Conservation (phyloP, 2,329 filamentous ascomycete genomes). For the Phyllachora maydis region DNA sequence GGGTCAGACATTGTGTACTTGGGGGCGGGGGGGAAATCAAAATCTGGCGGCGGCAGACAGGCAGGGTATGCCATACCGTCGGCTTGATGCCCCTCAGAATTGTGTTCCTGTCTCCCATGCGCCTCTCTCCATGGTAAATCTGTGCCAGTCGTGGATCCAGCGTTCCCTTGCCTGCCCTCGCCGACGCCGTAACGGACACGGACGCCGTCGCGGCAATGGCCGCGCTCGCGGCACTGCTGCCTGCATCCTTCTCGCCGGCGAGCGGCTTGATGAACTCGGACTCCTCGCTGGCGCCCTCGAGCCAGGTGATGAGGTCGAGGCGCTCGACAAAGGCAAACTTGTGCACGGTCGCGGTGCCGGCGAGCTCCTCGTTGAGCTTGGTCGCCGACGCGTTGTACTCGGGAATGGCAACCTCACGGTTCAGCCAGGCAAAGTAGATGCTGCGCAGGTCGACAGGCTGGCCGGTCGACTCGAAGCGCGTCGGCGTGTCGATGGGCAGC, state of each 20-base stretch:
- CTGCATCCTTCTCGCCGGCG: slow-evolving; percentile 43
- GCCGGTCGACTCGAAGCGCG: slow-evolving; percentile 69
- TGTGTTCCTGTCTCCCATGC: slow-evolving; percentile 83
- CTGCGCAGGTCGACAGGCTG: slow-evolving; percentile 69
- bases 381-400: slow-evolving; percentile 79
- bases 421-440: slow-evolving; percentile 91
- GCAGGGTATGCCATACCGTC: slow-evolving; percentile 38
- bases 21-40: slow-evolving; percentile 1
- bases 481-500: slow-evolving; percentile 50
- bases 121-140: slow-evolving; percentile 81
- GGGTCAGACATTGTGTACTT: background rate
- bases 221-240: slow-evolving; percentile 12
- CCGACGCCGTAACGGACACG: slow-evolving; percentile 20
- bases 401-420: slow-evolving; percentile 73
- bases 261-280: slow-evolving; percentile 84
- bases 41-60: background rate
- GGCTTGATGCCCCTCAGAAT: slow-evolving; percentile 73
- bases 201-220: slow-evolving; percentile 16
- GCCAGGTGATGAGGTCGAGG: slow-evolving; percentile 79
- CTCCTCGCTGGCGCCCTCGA: slow-evolving; percentile 75
- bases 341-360: slow-evolving; percentile 49
- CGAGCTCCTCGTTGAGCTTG: slow-evolving; percentile 60
- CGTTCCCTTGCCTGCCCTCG: slow-evolving; percentile 38
- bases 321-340: slow-evolving; percentile 85
- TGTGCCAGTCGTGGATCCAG: slow-evolving; percentile 66